phyloP scores from a whole-genome alignment of 1,284 basidiomycete species.

The Termitomyces sp. region DNA sequence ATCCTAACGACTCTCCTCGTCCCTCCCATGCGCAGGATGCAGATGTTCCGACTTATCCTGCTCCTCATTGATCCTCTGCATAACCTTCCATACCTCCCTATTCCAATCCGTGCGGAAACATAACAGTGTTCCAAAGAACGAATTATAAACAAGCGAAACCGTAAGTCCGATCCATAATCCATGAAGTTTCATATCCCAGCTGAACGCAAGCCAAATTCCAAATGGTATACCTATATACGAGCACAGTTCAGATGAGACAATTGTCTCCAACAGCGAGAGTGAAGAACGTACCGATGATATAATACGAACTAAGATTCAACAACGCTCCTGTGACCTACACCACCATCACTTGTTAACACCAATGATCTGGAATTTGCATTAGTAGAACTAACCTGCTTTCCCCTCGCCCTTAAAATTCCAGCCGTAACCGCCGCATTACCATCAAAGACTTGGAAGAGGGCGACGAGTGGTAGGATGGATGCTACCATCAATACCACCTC shows the following conservation, averaged over 20 bases:
- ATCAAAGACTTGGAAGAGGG: constrained; percentile 41
- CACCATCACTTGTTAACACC: neutral
- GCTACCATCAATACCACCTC: constrained; percentile 65
- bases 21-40: neutral
- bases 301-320: constrained; percentile 5
- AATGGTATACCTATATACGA: constrained; percentile 36
- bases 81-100: constrained; percentile 52
- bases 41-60: constrained; percentile 18
- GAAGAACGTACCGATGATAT: neutral
- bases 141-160: constrained; percentile 48
- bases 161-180: constrained; percentile 70
- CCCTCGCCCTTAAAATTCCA: constrained; percentile 7
- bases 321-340: neutral
- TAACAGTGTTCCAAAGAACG: constrained; percentile 43
- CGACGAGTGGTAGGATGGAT: constrained; percentile 65
- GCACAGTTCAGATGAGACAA: neutral
- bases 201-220: constrained; percentile 61
- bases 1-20: neutral
- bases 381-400: constrained; percentile 3
- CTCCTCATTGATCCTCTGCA: constrained; percentile 35
- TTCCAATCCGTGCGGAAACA: constrained; percentile 56
- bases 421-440: constrained; percentile 6
- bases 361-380: neutral
- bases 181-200: constrained; percentile 28
- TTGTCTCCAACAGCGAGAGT: neutral